Conservation (phyloP, 176 grass and related monocot genomes). For the Areca catechu region DNA sequence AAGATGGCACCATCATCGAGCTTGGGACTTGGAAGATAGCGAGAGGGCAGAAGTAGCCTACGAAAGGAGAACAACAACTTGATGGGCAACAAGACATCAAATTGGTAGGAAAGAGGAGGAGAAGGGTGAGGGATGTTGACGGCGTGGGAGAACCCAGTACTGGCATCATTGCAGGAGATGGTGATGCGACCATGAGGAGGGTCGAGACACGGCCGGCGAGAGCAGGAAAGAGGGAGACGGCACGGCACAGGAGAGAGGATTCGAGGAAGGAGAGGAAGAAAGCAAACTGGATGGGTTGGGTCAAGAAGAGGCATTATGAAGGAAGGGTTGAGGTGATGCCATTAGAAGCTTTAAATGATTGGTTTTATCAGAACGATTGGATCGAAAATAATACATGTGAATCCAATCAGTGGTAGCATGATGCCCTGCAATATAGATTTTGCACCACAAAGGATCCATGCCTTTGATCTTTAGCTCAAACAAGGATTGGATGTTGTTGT, state of each 20-base stretch:
- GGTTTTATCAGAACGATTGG: too few relatives aligned
- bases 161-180: neutral
- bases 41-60: constrained; percentile 4
- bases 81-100: neutral
- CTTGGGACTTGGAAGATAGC: neutral
- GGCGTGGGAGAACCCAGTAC: neutral
- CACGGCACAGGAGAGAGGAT: constrained; percentile 4
- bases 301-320: constrained; percentile 1
- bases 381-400: too few relatives aligned
- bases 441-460: too few relatives aligned
- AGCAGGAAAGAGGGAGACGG: constrained; percentile 6
- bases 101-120: neutral
- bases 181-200: neutral
- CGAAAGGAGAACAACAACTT: constrained; percentile 2
- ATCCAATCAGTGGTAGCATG: too few relatives aligned
- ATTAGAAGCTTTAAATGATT: too few relatives aligned
- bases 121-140: neutral
- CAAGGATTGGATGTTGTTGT: too few relatives aligned
- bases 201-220: constrained; percentile 1
- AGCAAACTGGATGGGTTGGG: neutral
- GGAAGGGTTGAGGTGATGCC: too few relatives aligned
- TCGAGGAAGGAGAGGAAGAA: neutral
- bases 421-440: too few relatives aligned
- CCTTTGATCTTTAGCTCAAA: too few relatives aligned
- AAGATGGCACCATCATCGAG: constrained; percentile 4